Evolutionary conservation across 2,329 filamentous ascomycete genomes (phyloP).

Genomic region (Madurella mycetomatis): DNA sequence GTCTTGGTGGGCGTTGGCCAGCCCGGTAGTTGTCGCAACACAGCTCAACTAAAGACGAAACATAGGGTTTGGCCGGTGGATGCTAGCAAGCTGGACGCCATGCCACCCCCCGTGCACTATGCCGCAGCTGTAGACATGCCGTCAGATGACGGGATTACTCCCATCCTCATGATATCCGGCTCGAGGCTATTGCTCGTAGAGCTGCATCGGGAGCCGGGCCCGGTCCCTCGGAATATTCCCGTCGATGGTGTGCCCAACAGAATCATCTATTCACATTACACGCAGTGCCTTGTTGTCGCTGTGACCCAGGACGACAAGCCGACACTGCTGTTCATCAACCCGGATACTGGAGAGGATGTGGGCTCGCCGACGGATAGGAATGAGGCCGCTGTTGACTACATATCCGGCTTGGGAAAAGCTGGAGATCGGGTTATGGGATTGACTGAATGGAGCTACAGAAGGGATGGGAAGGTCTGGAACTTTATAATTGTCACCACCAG

Average conservation of each 20-base stretch:
- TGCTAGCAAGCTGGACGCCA: conserved; percentile 32
- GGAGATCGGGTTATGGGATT: conserved; percentile 59
- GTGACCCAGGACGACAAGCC: conserved; percentile 40
- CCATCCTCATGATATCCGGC: conserved; percentile 48
- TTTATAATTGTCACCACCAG: conserved; percentile 59
- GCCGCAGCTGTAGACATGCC: conserved; percentile 43
- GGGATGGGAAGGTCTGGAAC: conserved; percentile 54
- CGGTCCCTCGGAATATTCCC: conserved; percentile 47
- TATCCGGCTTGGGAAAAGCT: conserved; percentile 51
- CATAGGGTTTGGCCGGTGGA: conserved; percentile 49
- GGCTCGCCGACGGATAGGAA: conserved; percentile 43
- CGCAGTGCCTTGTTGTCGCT: conserved; percentile 53
- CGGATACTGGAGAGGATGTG: conserved; percentile 49
- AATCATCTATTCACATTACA: conserved; percentile 50
- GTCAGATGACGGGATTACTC: conserved; percentile 35
- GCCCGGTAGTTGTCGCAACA: conserved; percentile 21
- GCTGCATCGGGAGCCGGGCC: conserved; percentile 41
- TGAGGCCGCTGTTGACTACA: conserved; percentile 41
- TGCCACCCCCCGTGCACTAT: conserved; percentile 46
- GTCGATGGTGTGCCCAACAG: conserved; percentile 47
- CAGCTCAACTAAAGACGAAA: conserved; percentile 35
- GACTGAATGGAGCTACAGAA: conserved; percentile 59
- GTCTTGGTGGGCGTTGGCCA: conserved; percentile 35
- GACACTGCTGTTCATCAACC: conserved; percentile 54
- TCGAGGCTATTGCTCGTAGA: conserved; percentile 50